These are phyloP conservation scores for Nicotiana paniculata DNA, from an alignment of 257 asterid species.

Conservation along the genomic window DNA sequence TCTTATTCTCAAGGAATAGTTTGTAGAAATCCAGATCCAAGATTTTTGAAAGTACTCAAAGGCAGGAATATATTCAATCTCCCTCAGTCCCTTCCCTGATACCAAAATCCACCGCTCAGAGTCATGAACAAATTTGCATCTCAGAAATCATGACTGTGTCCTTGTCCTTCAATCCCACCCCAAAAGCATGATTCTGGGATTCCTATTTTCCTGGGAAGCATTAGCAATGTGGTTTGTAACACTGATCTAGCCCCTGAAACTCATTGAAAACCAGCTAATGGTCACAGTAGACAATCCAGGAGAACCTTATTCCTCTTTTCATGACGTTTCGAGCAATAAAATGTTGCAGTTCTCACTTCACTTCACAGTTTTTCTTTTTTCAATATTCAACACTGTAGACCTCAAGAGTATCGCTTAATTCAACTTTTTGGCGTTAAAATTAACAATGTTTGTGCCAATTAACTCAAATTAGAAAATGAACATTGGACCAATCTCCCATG, in stretches of 20 bases:
- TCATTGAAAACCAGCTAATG: neutral
- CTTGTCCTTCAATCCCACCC: neutral
- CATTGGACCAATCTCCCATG: neutral
- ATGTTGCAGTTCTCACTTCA: neutral
- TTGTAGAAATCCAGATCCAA: neutral
- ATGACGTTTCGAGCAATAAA: neutral
- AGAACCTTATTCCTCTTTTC: neutral
- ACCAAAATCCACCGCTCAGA: neutral
- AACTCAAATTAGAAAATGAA: neutral
- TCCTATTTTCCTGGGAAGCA: neutral
- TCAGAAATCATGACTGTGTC: neutral
- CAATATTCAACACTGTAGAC: neutral
- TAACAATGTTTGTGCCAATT: neutral
- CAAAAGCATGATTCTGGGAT: neutral
- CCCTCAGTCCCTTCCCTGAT: neutral
- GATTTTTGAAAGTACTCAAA: neutral
- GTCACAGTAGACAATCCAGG: neutral
- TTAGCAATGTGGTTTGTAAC: neutral
- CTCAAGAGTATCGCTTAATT: neutral
- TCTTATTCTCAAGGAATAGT: neutral
- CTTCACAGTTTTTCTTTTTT: neutral
- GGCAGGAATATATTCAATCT: neutral
- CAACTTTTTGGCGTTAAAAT: neutral
- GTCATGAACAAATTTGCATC: neutral
- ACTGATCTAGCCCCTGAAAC: neutral